Evolutionary conservation across 192 early-diverging fungal genomes (phyloP).

Genomic region (Backusella tuberculispora): DNA sequence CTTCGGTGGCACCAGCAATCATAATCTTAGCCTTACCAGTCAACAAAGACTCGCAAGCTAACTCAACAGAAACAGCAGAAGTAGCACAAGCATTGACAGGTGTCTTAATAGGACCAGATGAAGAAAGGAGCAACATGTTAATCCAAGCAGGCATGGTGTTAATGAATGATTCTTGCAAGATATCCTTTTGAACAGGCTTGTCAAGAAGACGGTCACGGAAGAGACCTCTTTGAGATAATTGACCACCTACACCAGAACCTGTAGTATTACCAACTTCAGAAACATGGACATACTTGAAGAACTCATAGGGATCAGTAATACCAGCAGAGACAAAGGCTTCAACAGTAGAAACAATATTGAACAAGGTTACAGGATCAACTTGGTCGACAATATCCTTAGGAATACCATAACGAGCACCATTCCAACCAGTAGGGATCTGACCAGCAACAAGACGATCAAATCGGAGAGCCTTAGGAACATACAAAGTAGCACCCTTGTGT

Average conservation of each 20-base stretch:
- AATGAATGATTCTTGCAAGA: slow-evolving; percentile 95
- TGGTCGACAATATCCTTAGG: slow-evolving; percentile 89
- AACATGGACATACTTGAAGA: slow-evolving; percentile 95
- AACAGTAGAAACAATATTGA: slow-evolving; percentile 87
- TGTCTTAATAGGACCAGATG: slow-evolving; percentile 92
- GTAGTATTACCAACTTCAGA: slow-evolving; percentile 91
- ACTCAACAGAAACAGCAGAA: slow-evolving; percentile 88
- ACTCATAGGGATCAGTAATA: slow-evolving; percentile 96
- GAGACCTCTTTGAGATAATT: slow-evolving; percentile 74
- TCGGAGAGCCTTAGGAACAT: slow-evolving; percentile 91
- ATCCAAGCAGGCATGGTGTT: slow-evolving; percentile 97
- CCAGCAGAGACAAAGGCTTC: slow-evolving; percentile 90
- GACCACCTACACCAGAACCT: slow-evolving; percentile 91
- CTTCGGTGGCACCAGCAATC: slow-evolving; percentile 92
- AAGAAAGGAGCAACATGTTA: slow-evolving; percentile 93
- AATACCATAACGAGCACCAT: slow-evolving; percentile 89
- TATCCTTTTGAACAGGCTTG: slow-evolving; percentile 86
- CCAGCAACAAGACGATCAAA: slow-evolving; percentile 91
- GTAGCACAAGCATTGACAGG: slow-evolving; percentile 95
- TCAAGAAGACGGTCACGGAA: slow-evolving; percentile 82
- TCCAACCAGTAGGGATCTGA: slow-evolving; percentile 96
- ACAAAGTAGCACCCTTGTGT: slow-evolving; percentile 85
- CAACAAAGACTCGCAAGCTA: slow-evolving; percentile 88
- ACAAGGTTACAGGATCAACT: slow-evolving; percentile 92
- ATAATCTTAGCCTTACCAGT: slow-evolving; percentile 92